Evolutionary conservation across 2,329 filamentous ascomycete genomes (phyloP), one percentile per base, ranked within the genome.

Genomic region (Cladophialophora immunda): DNA sequence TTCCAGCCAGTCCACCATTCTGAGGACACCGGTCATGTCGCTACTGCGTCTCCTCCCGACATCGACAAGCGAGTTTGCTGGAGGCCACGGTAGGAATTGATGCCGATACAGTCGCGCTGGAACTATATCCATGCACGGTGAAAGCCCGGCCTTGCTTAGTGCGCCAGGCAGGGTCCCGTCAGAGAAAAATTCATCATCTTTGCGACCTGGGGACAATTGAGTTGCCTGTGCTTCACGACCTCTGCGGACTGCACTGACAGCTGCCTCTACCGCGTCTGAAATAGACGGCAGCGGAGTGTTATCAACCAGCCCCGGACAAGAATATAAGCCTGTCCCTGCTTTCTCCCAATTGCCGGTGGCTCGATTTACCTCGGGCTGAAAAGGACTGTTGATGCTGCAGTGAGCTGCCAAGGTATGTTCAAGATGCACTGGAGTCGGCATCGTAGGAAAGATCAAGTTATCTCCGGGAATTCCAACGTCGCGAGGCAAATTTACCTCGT

Each of bases 361-460:
- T 47, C 47, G 19, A 27, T 56, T 41, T 38, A 13, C 36, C 15
- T 36, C 29, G 9, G 52, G 13, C 22, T 45, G 50, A 32, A 62
- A 25, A n/a, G 27, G 25, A 13, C 34, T 32, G 60, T 45, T 56
- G 22, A 38, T 15, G 29, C 34, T 56, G 19, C 34, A 45, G 9
- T 30, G 8, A 8, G 50, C 17, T 13, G 52, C 15, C 8, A 47
- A 30, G 1, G n/a, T 19, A 6, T 27, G 29, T 32, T n/a, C 15
- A 47, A 22, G 9, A n/a, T 27, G n/a, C 13, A 38, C 4, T 7
- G 45, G 34, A 25, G 25, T 59, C 11, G 41, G 56, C 29, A 64
- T 19, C 17, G 34, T 52, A 17, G 56, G 62, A 34, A 58, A 54
- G 27, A 65, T 55, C 29, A 59, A 22, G 27, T 59, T 29, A 56